Evolutionary conservation across 345 rosid genomes (phyloP).

Genomic region (Acer yangbiense): DNA sequence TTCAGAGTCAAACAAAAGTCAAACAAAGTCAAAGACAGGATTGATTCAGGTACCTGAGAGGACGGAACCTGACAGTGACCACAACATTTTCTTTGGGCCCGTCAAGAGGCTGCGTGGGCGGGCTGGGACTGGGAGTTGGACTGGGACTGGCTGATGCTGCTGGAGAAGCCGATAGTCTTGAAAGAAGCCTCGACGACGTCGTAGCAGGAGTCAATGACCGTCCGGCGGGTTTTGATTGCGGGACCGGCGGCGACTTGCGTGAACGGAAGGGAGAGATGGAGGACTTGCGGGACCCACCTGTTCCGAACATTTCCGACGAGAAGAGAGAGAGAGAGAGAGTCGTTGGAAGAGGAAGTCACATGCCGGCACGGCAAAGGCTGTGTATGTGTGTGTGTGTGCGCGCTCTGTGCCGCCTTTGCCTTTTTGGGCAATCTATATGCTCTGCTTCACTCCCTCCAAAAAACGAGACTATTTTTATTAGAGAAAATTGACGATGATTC

Average conservation of each 20-base stretch:
- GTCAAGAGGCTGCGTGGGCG: conserved; percentile 39
- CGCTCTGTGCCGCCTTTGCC: conserved; percentile 32
- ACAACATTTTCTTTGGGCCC: conserved; percentile 69
- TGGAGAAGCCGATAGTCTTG: conserved; percentile 48
- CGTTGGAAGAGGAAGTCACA: conserved; percentile 28
- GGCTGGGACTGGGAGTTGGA: conserved; percentile 37
- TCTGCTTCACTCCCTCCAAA: conserved; percentile 37
- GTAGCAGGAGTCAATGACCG: conserved; percentile 54
- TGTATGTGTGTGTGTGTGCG: neutral
- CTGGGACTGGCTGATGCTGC: conserved; percentile 36
- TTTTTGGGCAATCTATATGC: neutral
- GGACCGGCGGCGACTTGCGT: conserved; percentile 64
- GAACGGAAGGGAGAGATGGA: conserved; percentile 86
- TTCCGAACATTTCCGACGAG: conserved; percentile 46
- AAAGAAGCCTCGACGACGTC: conserved; percentile 44
- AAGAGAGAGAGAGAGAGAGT: neutral
- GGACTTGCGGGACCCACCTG: conserved; percentile 57
- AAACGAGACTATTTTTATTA: conserved; percentile 15
- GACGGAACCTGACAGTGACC: conserved; percentile 82
- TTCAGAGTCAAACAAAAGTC: neutral
- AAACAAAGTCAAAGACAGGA: neutral
- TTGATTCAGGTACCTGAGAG: conserved; percentile 55
- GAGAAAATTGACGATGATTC: neutral
- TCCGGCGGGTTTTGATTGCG: conserved; percentile 25
- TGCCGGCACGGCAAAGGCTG: conserved; percentile 31